Percentiles rank a stretch among this genome's conserved stretches.
phyloP scores from a whole-genome alignment of 2,329 filamentous ascomycete species.

The Fusarium dlaminii region DNA sequence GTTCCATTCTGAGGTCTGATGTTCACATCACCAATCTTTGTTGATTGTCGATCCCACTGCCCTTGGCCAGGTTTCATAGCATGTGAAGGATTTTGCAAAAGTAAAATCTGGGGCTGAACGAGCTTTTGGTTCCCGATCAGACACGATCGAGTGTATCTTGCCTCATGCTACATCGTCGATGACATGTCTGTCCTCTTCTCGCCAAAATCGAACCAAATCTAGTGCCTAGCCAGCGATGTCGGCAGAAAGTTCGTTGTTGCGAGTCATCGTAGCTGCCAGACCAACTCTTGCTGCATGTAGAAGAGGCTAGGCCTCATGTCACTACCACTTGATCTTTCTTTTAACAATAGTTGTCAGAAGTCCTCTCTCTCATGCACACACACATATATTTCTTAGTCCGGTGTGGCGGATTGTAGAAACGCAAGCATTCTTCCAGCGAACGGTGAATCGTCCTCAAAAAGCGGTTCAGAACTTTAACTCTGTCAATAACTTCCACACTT shows the following conservation, averaged over 20 bases:
- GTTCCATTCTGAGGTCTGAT: constrained; percentile 3
- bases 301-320: background rate
- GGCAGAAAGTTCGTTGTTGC: background rate
- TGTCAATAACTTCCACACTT: constrained; percentile 24
- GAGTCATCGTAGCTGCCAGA: constrained; percentile 10
- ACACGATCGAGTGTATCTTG: constrained; percentile 10
- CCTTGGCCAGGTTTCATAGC: constrained; percentile 3
- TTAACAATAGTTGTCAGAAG: background rate
- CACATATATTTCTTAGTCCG: background rate
- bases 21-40: constrained; percentile 6
- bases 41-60: constrained; percentile 24
- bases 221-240: constrained; percentile 6
- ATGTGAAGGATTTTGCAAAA: constrained; percentile 10
- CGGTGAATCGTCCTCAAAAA: background rate
- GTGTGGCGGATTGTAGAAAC: background rate
- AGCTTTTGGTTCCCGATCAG: constrained; percentile 1
- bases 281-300: background rate
- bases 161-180: constrained; percentile 7
- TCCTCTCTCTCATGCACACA: background rate
- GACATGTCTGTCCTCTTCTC: background rate
- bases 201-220: background rate
- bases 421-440: constrained; percentile 3
- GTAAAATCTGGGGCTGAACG: background rate
- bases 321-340: background rate
- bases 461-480: background rate